A percentile compares a stretch with the other conserved stretches of the same genome.
phyloP scores from a whole-genome alignment of 306 rosid species.

The Quercus dentata region DNA sequence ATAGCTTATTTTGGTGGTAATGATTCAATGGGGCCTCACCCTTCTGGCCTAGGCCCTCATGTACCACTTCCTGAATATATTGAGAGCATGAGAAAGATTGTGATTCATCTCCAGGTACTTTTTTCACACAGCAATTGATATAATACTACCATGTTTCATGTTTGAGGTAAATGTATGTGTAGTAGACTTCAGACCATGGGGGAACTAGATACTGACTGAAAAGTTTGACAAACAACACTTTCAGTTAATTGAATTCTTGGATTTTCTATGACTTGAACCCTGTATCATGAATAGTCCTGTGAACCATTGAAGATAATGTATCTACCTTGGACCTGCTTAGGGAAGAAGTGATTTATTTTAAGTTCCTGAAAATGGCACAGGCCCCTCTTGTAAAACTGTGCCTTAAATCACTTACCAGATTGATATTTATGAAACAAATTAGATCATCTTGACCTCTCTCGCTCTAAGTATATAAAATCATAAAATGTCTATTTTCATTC shows the following conservation, averaged over 20 bases:
- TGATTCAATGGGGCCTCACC: conserved; percentile 91
- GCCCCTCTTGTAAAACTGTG: background rate
- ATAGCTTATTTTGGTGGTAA: conserved; percentile 92
- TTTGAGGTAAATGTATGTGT: background rate
- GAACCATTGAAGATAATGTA: background rate
- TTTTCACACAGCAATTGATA: background rate
- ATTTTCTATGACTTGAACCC: background rate
- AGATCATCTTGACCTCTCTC: background rate
- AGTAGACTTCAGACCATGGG: background rate
- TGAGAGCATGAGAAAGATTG: conserved; percentile 74
- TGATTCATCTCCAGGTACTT: conserved; percentile 73
- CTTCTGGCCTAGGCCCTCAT: conserved; percentile 89
- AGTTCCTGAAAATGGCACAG: background rate
- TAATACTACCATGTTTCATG: background rate
- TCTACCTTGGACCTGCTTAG: background rate
- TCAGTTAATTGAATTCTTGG: background rate
- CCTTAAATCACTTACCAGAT: background rate
- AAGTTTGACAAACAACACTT: background rate
- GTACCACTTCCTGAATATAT: conserved; percentile 82
- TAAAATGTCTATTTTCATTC: background rate
- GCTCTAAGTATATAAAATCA: background rate
- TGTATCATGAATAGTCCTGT: background rate
- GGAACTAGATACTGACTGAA: background rate
- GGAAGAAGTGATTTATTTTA: background rate
- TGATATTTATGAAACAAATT: background rate